Conservation (phyloP, 2,329 filamentous ascomycete species). For the Alternaria angustiovoidea region DNA sequence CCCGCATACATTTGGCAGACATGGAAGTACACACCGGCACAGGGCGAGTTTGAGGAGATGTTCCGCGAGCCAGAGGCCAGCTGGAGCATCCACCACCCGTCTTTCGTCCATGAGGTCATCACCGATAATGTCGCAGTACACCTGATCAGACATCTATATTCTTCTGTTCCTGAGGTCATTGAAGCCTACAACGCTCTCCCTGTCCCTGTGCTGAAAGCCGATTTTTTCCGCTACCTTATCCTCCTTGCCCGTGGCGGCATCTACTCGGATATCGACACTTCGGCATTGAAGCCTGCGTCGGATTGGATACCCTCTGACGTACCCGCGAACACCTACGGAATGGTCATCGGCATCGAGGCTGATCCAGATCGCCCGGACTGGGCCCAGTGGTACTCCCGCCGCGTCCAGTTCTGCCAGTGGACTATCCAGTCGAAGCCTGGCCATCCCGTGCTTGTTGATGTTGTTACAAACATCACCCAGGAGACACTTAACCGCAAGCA, state of each 20-base stretch:
- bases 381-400: slow-evolving; percentile 93
- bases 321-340: slow-evolving; percentile 77
- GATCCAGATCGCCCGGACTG: slow-evolving; percentile 93
- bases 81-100: slow-evolving; percentile 87
- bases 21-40: slow-evolving; percentile 87
- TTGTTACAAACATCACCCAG: slow-evolving; percentile 85
- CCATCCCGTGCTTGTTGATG: slow-evolving; percentile 87
- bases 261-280: slow-evolving; percentile 86
- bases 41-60: slow-evolving; percentile 73
- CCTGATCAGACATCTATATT: slow-evolving; percentile 85
- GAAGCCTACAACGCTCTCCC: slow-evolving; percentile 60
- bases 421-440: slow-evolving; percentile 96
- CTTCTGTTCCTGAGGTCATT: slow-evolving; percentile 64
- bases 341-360: slow-evolving; percentile 94
- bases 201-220: slow-evolving; percentile 65
- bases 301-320: slow-evolving; percentile 87
- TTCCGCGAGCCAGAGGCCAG: slow-evolving; percentile 87
- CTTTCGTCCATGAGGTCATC: slow-evolving; percentile 95
- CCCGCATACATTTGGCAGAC: slow-evolving; percentile 99
- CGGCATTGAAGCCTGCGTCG: slow-evolving; percentile 79
- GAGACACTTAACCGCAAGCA: slow-evolving; percentile 79
- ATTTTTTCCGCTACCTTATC: slow-evolving; percentile 74
- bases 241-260: slow-evolving; percentile 80
- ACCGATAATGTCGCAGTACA: slow-evolving; percentile 87
- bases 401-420: slow-evolving; percentile 99